Percentiles rank a stretch among this genome's conserved stretches.
Evolutionary conservation across 257 asterid species (phyloP).

Genomic region (Agastache rugosa): DNA sequence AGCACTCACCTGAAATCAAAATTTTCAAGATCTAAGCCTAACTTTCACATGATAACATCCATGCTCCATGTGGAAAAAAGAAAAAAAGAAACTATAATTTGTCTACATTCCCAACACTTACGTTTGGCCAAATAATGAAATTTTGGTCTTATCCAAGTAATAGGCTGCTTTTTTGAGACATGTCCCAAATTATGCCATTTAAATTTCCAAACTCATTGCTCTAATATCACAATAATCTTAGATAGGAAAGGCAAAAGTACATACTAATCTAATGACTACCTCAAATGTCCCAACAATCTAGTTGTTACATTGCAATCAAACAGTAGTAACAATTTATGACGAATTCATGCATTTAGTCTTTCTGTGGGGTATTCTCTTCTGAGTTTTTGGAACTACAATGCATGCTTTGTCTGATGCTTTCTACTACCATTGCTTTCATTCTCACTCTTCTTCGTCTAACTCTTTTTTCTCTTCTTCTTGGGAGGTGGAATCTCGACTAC

Average conservation of each 20-base stretch:
- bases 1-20: neutral
- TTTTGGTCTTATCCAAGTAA: conserved; percentile 13
- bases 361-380: conserved; percentile 13
- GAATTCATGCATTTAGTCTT: conserved; percentile 17
- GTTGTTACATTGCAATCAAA: conserved; percentile 46
- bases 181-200: conserved; percentile 23
- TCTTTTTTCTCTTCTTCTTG: neutral
- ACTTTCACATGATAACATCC: conserved; percentile 14
- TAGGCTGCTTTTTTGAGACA: conserved; percentile 17
- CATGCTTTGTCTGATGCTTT: conserved; percentile 37
- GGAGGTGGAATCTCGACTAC: neutral
- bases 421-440: conserved; percentile 7
- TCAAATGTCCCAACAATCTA: conserved; percentile 36
- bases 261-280: conserved; percentile 33
- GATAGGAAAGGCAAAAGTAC: conserved; percentile 18
- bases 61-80: conserved; percentile 23
- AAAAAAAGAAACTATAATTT: neutral
- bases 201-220: conserved; percentile 16
- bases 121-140: conserved; percentile 11
- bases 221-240: conserved; percentile 27
- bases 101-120: neutral
- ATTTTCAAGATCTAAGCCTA: neutral
- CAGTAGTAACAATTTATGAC: conserved; percentile 36
- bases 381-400: conserved; percentile 11
- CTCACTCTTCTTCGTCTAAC: neutral